Conservation (phyloP, 306 rosid species). For the Pterocarpus macrocarpus region DNA sequence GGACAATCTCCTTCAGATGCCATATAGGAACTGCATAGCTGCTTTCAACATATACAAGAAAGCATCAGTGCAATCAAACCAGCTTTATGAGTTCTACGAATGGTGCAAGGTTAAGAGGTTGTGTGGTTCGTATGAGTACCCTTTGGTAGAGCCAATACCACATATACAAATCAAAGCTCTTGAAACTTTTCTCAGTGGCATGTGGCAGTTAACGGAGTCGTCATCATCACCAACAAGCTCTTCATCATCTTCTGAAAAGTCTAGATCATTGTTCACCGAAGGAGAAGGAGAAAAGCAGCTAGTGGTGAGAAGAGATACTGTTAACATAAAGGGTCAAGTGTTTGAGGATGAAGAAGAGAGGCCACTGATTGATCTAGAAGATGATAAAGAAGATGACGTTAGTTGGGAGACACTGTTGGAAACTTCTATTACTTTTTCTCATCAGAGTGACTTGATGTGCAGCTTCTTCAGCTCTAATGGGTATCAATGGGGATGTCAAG, state of each 20-base stretch:
- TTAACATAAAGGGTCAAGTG: constrained; percentile 37
- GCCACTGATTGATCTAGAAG: constrained; percentile 61
- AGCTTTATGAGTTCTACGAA: constrained; percentile 67
- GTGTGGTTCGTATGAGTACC: constrained; percentile 70
- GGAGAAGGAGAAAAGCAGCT: constrained; percentile 15
- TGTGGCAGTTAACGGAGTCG: constrained; percentile 77
- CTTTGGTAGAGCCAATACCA: constrained; percentile 67
- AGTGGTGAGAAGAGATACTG: constrained; percentile 8
- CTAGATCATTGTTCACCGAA: constrained; percentile 34
- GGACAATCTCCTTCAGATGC: constrained; percentile 73
- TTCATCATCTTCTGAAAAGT: constrained; percentile 33
- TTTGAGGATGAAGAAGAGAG: constrained; percentile 54
- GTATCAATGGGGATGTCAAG: background rate
- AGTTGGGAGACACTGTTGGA: constrained; percentile 78
- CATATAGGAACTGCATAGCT: constrained; percentile 56
- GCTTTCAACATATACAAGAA: constrained; percentile 73
- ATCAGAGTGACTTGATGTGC: constrained; percentile 24
- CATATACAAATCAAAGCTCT: constrained; percentile 63
- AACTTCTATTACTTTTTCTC: constrained; percentile 55
- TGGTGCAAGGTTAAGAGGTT: constrained; percentile 64
- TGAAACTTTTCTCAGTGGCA: constrained; percentile 61
- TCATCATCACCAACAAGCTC: constrained; percentile 45
- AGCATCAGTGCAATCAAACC: constrained; percentile 65
- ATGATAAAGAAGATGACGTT: constrained; percentile 31
- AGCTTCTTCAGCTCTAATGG: constrained; percentile 10